These are phyloP conservation scores for Sparassis latifolia DNA, from an alignment of 1,284 basidiomycete genomes.

Conservation along the genomic window DNA sequence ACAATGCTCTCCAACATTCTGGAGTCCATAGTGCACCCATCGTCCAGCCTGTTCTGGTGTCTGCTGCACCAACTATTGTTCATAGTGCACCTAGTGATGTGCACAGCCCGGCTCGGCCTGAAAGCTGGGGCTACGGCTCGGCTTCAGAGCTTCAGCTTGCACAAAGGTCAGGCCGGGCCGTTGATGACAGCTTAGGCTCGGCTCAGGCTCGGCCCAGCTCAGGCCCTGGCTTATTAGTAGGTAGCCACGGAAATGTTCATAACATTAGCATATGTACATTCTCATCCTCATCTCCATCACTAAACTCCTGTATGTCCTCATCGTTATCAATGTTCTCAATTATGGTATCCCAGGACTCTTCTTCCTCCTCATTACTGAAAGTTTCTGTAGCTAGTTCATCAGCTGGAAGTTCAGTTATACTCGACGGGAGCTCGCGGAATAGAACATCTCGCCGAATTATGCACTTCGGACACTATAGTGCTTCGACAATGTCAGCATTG, in stretches of 20 bases:
- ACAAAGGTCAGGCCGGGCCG: background rate
- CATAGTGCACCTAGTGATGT: background rate
- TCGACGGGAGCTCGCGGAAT: background rate
- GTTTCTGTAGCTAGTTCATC: background rate
- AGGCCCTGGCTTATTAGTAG: background rate
- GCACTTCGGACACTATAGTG: background rate
- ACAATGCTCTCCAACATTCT: too few relatives aligned
- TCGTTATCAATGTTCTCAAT: background rate
- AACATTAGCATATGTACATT: background rate
- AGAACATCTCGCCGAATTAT: background rate
- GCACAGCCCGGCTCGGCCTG: conserved; percentile 8
- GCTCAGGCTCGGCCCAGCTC: background rate
- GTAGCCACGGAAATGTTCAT: background rate
- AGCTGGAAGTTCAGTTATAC: background rate
- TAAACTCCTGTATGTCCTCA: background rate
- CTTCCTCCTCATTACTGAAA: background rate
- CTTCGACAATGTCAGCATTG: conserved; percentile 28
- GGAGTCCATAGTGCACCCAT: too few relatives aligned
- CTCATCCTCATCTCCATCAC: background rate
- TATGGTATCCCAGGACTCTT: background rate
- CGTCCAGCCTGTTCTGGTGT: too few relatives aligned
- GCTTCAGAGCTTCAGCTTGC: background rate
- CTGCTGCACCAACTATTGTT: too few relatives aligned
- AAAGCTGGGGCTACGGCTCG: background rate
- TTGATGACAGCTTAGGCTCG: background rate